Conservation (phyloP, 2,329 filamentous ascomycete species). For the Pseudogymnoascus sp. region DNA sequence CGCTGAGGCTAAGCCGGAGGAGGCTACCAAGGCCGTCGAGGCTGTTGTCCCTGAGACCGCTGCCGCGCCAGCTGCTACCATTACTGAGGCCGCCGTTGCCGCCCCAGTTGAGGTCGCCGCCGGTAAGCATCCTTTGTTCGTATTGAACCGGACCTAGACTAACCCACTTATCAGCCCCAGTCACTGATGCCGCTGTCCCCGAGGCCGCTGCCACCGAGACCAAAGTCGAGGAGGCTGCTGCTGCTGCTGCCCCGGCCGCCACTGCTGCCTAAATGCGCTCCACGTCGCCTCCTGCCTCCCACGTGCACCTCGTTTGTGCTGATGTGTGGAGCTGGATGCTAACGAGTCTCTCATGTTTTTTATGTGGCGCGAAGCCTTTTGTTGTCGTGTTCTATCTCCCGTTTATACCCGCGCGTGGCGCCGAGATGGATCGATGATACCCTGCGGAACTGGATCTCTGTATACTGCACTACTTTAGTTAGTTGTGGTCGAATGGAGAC, state of each 20-base stretch:
- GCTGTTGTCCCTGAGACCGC: slow-evolving; percentile 10
- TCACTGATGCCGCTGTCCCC: slow-evolving; percentile 11
- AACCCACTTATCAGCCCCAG: not conserved
- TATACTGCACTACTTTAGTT: not conserved
- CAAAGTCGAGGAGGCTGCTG: slow-evolving; percentile 12
- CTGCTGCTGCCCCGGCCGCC: slow-evolving; percentile 14
- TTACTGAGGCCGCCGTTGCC: not conserved
- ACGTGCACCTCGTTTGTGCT: not conserved
- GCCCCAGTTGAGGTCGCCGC: slow-evolving; percentile 6
- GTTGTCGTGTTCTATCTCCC: slow-evolving; percentile 6
- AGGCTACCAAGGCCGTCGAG: not conserved
- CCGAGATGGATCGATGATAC: slow-evolving; percentile 6
- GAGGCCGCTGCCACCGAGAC: slow-evolving; percentile 12
- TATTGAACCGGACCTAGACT: not conserved
- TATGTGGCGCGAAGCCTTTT: slow-evolving; percentile 1
- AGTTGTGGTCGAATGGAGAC: not conserved
- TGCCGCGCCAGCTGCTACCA: not conserved
- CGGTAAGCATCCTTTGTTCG: not conserved
- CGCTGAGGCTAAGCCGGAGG: not conserved
- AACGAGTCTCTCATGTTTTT: slow-evolving; percentile 3
- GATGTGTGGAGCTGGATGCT: not conserved
- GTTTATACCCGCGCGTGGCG: slow-evolving; percentile 5
- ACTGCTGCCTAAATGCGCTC: slow-evolving; percentile 6
- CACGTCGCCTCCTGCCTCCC: not conserved
- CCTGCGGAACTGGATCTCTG: not conserved